Evolutionary conservation across 257 asterid species (phyloP), one percentile per base, ranked within the genome.

Genomic region (Petunia axillaris): DNA sequence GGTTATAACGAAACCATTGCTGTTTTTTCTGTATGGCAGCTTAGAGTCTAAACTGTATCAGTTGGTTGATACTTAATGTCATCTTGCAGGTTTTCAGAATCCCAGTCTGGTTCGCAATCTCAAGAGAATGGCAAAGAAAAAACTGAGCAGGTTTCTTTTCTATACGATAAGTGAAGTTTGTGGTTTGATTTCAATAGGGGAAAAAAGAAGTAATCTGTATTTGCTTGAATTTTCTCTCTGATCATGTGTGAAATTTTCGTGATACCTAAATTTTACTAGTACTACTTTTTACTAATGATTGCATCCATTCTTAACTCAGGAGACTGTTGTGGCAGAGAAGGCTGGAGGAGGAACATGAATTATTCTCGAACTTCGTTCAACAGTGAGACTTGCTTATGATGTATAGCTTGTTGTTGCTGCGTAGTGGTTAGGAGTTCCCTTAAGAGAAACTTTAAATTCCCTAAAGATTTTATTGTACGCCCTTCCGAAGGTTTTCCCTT

Each of bases 31-130:
- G 46, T 48, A 35, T 48, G 71, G 35, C 37, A 37, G 48, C 70
- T 78, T 39, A 50, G 5, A 14, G 82, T 48, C 46, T 64, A 44
- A 43, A 36, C n/a, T 63, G 64, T 67, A n/a, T 39, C 39, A 9
- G 44, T 75, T 38, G 13, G 3, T 10, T 74, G 25, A 14, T 59
- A 14, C 25, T 41, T 15, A 39, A 10, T 74, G 48, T 37, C 76
- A 53, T 55, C 77, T 80, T 71, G 41, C 81, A 88, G 91, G 86
- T 88, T 88, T 83, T 88, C 91, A 57, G 81, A 84, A 79, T 53
- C 80, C 50, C 66, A 84, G 37, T 73, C 91, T 85, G 68, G 35
- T 81, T 60, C 87, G 41, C 65, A 63, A 44, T 48, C 80, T 5
- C 78, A 78, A 63, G 58, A 52, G 14, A 85, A 82, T 3, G 85